phyloP scores from a whole-genome alignment of 768 basidiomycete species.

The Tubosaeta brunneosetosa region DNA sequence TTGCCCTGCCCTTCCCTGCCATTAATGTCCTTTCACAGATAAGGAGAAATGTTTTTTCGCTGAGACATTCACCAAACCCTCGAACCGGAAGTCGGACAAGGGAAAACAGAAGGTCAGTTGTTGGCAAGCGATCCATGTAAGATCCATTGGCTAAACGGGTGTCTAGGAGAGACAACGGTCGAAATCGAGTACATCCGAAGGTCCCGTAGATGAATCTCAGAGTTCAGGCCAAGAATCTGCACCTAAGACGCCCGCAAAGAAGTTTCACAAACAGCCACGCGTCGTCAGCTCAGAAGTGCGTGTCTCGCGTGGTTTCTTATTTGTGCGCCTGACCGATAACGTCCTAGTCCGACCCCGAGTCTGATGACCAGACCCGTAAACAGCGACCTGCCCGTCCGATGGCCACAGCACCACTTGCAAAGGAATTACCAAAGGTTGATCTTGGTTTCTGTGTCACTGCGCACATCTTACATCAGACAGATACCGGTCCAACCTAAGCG shows the following conservation, averaged over 20 bases:
- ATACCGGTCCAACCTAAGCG: constrained; percentile 1
- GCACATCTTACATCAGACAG: constrained; percentile 5
- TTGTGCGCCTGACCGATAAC: not conserved
- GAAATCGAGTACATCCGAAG: constrained; percentile 10
- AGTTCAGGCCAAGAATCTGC: constrained; percentile 6
- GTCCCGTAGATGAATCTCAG: constrained; percentile 3
- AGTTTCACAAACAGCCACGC: constrained; percentile 5
- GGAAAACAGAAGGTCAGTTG: constrained; percentile 14
- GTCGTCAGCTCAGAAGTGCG: constrained; percentile 13
- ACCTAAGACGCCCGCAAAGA: not conserved
- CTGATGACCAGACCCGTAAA: constrained; percentile 3
- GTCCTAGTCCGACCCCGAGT: constrained; percentile 17
- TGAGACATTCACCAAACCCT: constrained; percentile 22
- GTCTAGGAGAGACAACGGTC: constrained; percentile 17
- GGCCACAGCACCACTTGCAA: not conserved
- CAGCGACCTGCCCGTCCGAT: constrained; percentile 3
- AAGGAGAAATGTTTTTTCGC: constrained; percentile 38
- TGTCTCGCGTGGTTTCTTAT: not conserved
- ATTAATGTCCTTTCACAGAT: constrained; percentile 21
- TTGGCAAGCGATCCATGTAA: not conserved
- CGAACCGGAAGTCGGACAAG: constrained; percentile 15
- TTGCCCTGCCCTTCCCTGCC: not conserved
- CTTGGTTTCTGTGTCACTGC: not conserved
- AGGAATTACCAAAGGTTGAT: constrained; percentile 12
- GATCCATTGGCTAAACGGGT: not conserved